Base-by-base conservation (phyloP, 208 protist species). In the Acanthamoeba royreba region DNA sequence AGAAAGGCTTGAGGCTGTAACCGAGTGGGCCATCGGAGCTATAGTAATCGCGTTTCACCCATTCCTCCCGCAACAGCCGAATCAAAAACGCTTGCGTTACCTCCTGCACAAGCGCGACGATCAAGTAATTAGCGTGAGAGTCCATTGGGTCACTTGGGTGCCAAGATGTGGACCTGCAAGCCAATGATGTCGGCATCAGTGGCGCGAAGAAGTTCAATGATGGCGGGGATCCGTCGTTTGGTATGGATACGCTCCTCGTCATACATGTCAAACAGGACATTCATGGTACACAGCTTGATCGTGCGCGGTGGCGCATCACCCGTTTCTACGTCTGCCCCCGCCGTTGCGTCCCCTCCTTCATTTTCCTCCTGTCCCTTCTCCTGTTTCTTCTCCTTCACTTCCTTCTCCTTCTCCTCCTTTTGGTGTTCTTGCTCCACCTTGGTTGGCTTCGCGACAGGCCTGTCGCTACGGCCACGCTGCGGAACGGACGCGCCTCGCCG, bases 231-330 rank as follows among this genome's bases (percentile, higher is more conserved):
- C 19, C 74, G 74, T 13, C 45, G 38, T 43, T 85, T n/a, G 7
- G 74, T 85, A 52, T 85, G 74, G 17, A 85, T 85, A 5, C n/a
- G 74, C 45, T 85, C 74, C 22, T 85, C 52, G 43, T n/a, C 28
- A 43, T 85, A 85, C 25, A 85, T 35, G 74, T 85, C 74, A 22
- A 85, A 85, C 15, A 85, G 74, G n/a, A 85, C 74, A 43, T 85
- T 85, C 61, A 72, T 72, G 17, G 61, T 72, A 35, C 61, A 72
- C 61, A 72, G 61, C 61, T 72, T 72, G 61, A 43, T 43, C 61
- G 22, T 40, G 33, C 61, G 22, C 0, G 19, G 13, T n/a, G 55
- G 0, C 55, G 55, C 7, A 22, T 8, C 19, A n/a, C n/a, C n/a
- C n/a, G n/a, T n/a, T n/a, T n/a, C n/a, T n/a, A n/a, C n/a, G n/a